A percentile compares a stretch with the other conserved stretches of the same genome.
These are phyloP conservation scores for Pichia rugopelliculosa DNA, from an alignment of 805 yeast species.

Conservation along the genomic window DNA sequence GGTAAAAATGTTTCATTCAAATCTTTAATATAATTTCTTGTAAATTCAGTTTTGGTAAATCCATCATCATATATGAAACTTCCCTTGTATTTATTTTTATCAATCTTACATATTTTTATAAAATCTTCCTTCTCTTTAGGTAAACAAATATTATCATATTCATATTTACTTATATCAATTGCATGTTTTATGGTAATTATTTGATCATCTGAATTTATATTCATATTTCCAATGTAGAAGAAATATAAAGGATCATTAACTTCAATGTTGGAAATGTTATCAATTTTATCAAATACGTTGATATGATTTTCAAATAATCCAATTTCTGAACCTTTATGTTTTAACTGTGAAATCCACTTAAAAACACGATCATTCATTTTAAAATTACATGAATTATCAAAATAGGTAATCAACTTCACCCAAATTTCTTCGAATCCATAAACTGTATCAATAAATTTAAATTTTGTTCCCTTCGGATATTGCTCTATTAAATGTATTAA, in stretches of 20 bases:
- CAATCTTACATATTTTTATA: neutral
- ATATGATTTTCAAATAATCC: slow-evolving; percentile 5
- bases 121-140: neutral
- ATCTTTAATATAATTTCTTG: neutral
- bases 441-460: slow-evolving; percentile 8
- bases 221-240: neutral
- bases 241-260: neutral
- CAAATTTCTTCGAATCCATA: slow-evolving; percentile 21
- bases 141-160: slow-evolving; percentile 5
- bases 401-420: slow-evolving; percentile 6
- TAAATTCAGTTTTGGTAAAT: neutral
- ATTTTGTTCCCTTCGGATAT: slow-evolving; percentile 15
- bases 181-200: slow-evolving; percentile 7
- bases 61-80: slow-evolving; percentile 1
- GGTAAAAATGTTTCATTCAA: slow-evolving; percentile 5
- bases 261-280: neutral
- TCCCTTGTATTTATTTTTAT: neutral
- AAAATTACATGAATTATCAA: neutral
- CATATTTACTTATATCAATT: slow-evolving; percentile 9
- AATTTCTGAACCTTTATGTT: neutral
- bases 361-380: neutral
- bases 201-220: neutral
- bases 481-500: slow-evolving; percentile 5
- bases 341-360: neutral
- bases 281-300: slow-evolving; percentile 3